Evolutionary conservation across 352 stramenopile genomes (phyloP).

Genomic region (Halophytophthora polymorphica): DNA sequence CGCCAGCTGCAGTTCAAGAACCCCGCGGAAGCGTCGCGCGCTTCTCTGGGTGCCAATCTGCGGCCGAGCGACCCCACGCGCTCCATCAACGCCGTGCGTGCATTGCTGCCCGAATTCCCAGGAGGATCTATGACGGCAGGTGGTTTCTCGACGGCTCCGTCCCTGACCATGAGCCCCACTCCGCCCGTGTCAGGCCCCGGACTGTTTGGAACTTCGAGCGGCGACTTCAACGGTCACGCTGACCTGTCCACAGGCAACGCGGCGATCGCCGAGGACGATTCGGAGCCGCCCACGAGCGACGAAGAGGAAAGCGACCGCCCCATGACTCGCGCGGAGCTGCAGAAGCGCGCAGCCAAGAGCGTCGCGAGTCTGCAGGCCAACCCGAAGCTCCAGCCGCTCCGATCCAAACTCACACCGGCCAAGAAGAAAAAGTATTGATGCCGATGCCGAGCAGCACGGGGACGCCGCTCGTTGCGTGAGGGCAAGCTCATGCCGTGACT

Average conservation of each 20-base stretch:
- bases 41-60: slow-evolving; percentile 59
- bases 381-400: slow-evolving; percentile 40
- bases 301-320: slow-evolving; percentile 62
- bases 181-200: neutral
- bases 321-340: slow-evolving; percentile 62
- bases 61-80: slow-evolving; percentile 64
- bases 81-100: slow-evolving; percentile 41
- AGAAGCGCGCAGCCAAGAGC: slow-evolving; percentile 51
- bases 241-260: slow-evolving; percentile 9
- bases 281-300: slow-evolving; percentile 39
- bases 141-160: slow-evolving; percentile 10
- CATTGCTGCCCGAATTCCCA: slow-evolving; percentile 42
- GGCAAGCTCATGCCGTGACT: too few species aligned
- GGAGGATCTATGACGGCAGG: slow-evolving; percentile 6
- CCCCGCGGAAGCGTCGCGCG: slow-evolving; percentile 44
- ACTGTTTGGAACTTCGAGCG: neutral
- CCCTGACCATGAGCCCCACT: slow-evolving; percentile 10
- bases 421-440: slow-evolving; percentile 49
- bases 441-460: neutral
- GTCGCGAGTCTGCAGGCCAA: slow-evolving; percentile 46
- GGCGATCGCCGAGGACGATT: slow-evolving; percentile 52
- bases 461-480: too few species aligned
- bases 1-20: slow-evolving; percentile 68
- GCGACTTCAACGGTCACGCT: slow-evolving; percentile 14
- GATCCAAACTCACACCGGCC: slow-evolving; percentile 16